Percentiles rank a stretch among this genome's conserved stretches.
These are phyloP conservation scores for Sphagnum fallax DNA, from an alignment of 228 moss, liverwort and hornwort species.

Conservation along the genomic window DNA sequence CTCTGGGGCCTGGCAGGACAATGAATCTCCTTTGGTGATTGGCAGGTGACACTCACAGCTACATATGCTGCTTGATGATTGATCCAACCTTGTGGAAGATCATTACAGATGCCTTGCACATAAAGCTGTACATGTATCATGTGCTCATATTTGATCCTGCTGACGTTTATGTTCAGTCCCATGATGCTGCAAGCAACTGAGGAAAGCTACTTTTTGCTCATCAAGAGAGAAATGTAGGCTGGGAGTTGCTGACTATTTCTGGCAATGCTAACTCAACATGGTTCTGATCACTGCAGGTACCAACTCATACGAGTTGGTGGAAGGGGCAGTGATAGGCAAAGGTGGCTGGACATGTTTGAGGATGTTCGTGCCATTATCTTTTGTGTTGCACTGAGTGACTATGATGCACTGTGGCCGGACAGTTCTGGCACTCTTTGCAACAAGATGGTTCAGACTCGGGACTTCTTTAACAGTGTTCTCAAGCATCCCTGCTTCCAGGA, in stretches of 20 bases:
- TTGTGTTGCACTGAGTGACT: slow-evolving; percentile 82
- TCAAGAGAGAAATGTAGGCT: neutral
- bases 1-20: slow-evolving; percentile 64
- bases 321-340: slow-evolving; percentile 82
- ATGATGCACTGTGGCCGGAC: slow-evolving; percentile 61
- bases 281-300: slow-evolving; percentile 46
- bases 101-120: no score
- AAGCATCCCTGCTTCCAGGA: slow-evolving; percentile 75
- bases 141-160: no score
- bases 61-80: neutral
- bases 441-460: slow-evolving; percentile 79
- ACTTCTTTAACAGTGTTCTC: slow-evolving; percentile 85
- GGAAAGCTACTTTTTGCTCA: neutral
- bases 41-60: slow-evolving; percentile 44
- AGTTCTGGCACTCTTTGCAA: slow-evolving; percentile 42
- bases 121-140: no score
- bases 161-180: neutral
- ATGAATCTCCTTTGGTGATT: slow-evolving; percentile 38
- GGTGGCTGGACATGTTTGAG: slow-evolving; percentile 98
- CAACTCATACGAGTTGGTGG: slow-evolving; percentile 98
- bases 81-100: no score
- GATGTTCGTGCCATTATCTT: slow-evolving; percentile 95
- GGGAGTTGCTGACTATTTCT: neutral
- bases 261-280: neutral
- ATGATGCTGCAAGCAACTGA: neutral